phyloP scores from a whole-genome alignment of 2,329 filamentous ascomycete genomes.

The Aspergillus ruber region DNA sequence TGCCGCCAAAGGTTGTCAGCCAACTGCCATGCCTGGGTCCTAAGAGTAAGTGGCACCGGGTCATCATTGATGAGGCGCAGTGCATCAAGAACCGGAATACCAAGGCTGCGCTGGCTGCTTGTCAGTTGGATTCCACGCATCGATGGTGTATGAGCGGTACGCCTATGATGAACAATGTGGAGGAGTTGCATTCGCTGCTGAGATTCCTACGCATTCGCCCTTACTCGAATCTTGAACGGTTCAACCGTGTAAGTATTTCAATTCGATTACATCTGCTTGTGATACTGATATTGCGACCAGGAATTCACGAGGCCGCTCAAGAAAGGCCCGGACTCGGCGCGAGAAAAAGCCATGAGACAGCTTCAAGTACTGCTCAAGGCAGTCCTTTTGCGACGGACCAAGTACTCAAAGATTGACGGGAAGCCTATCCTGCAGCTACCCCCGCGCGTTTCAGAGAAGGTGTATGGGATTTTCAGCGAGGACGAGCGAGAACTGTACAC shows the following conservation, averaged over 20 bases:
- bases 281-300: slow-evolving; percentile 5
- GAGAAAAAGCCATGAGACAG: slow-evolving; percentile 56
- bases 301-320: slow-evolving; percentile 53
- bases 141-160: slow-evolving; percentile 74
- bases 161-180: slow-evolving; percentile 80
- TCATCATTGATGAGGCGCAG: slow-evolving; percentile 75
- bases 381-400: slow-evolving; percentile 75
- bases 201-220: slow-evolving; percentile 71
- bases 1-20: slow-evolving; percentile 13
- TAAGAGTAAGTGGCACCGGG: slow-evolving; percentile 57
- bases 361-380: slow-evolving; percentile 71
- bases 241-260: slow-evolving; percentile 45
- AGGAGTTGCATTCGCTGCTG: slow-evolving; percentile 71
- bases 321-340: slow-evolving; percentile 22
- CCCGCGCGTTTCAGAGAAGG: slow-evolving; percentile 55
- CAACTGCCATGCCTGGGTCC: slow-evolving; percentile 56
- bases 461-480: slow-evolving; percentile 59
- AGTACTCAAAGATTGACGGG: slow-evolving; percentile 71
- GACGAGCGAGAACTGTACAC: slow-evolving; percentile 62
- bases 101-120: slow-evolving; percentile 55
- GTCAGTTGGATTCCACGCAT: slow-evolving; percentile 52
- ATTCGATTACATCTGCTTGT: background rate
- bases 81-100: slow-evolving; percentile 70
- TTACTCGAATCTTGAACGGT: slow-evolving; percentile 60
- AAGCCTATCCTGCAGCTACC: slow-evolving; percentile 67